These are phyloP conservation scores for Pichia sp. DNA, from an alignment of 1,139 yeast genomes.

Conservation along the genomic window DNA sequence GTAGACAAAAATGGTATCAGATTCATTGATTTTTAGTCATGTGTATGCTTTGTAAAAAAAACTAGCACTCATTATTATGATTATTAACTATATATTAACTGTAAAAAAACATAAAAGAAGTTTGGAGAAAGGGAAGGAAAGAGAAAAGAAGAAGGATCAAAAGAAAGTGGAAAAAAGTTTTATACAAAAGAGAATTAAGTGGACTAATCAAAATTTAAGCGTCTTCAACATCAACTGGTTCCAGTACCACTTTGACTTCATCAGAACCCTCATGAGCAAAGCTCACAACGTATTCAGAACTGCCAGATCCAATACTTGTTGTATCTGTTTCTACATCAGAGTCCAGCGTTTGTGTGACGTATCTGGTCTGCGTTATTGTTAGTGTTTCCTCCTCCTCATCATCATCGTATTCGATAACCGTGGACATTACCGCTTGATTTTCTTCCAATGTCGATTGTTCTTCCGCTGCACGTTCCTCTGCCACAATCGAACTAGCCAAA, in stretches of 20 bases:
- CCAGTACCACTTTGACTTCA: constrained; percentile 9
- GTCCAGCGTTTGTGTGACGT: constrained; percentile 3
- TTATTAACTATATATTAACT: constrained; percentile 1
- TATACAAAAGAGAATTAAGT: neutral
- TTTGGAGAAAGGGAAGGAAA: neutral
- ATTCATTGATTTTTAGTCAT: constrained; percentile 37
- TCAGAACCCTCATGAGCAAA: constrained; percentile 5
- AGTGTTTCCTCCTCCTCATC: constrained; percentile 18
- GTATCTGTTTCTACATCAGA: neutral
- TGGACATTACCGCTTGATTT: constrained; percentile 4
- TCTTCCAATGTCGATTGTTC: neutral
- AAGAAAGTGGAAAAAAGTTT: neutral
- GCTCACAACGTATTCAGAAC: constrained; percentile 4
- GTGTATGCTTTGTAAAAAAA: neutral
- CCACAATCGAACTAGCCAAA: neutral
- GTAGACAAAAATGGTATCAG: constrained; percentile 72
- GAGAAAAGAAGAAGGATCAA: neutral
- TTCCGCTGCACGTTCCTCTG: neutral
- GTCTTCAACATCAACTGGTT: constrained; percentile 4
- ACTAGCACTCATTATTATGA: neutral
- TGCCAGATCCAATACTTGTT: neutral
- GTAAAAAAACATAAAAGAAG: neutral
- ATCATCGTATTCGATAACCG: constrained; percentile 12
- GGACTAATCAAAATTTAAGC: neutral
- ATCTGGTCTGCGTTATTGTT: constrained; percentile 9